Evolutionary conservation across 768 basidiomycete genomes (phyloP), one percentile per base, ranked within the genome.

Genomic region (Pulveroboletus sp.): DNA sequence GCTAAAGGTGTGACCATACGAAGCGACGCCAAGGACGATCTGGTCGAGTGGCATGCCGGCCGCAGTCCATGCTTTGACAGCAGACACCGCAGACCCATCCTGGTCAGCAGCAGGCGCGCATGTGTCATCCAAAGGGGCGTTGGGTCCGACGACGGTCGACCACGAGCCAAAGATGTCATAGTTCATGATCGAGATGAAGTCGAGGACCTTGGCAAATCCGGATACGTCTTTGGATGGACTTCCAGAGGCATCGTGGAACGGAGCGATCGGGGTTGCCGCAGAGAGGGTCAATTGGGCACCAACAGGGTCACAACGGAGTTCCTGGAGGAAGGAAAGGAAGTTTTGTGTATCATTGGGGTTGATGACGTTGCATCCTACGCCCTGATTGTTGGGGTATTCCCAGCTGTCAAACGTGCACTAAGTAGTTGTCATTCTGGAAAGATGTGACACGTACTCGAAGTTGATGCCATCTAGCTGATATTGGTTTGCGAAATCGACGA

Each of bases 21-120:
- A 69, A 11, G 91, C 80, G 2, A 94, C 81, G 40, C 89, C 91
- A 7, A 97, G 79, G 12, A 91, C 80, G 49, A 95, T 87, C 69
- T 85, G 64, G 49, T 54, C 5, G 17, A 68, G 63, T 1, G 92
- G 88, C 62, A 95, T 84, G 6, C 89, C 88, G 36, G 92, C 91
- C 2, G 64, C 59, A 2, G 71, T 78, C 94, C 94, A 97, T 0
- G 78, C 75, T 8, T 72, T 63, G 43, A 97, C 76, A 12, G 87
- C 83, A 3, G 82, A 82, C 24, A 78, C 75, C 2, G 86, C 93
- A 47, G 90, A 94, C 6, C 92, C 91, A 16, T 68, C 64, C 45
- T 81, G 85, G 53, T 85, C 71, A 3, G 69, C 69, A 0, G 75
- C n/a, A n/a, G 27, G 9, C 25, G 5, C 25, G 25, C 5, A 29